Evolutionary conservation across 345 rosid genomes (phyloP).

Genomic region (Salix udensis): DNA sequence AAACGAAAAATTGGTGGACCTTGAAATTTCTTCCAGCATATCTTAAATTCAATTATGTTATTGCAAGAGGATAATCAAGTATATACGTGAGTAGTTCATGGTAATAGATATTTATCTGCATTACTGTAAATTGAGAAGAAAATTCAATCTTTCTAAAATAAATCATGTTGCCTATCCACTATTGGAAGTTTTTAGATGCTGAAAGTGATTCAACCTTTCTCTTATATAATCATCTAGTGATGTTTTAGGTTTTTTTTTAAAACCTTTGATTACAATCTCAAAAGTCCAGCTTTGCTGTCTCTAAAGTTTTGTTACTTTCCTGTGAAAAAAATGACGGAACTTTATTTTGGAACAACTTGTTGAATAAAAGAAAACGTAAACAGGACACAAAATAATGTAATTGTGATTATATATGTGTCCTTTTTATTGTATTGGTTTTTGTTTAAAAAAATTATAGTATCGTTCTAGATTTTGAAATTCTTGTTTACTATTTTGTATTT

Average conservation of each 20-base stretch:
- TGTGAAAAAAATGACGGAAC: neutral
- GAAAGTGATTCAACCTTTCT: neutral
- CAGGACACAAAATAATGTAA: neutral
- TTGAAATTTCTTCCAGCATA: neutral
- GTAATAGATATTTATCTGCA: neutral
- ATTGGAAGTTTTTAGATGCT: neutral
- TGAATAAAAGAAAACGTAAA: neutral
- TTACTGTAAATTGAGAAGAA: constrained; percentile 1
- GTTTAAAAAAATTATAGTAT: neutral
- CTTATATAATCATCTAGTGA: neutral
- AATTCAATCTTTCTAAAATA: neutral
- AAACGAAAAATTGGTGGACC: neutral
- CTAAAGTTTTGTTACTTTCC: neutral
- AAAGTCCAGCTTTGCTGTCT: neutral
- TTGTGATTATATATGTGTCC: neutral
- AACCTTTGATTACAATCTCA: neutral
- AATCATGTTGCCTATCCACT: neutral
- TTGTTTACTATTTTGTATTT: neutral
- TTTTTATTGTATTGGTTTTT: neutral
- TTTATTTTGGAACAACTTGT: neutral
- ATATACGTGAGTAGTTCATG: neutral
- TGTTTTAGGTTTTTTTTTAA: no score
- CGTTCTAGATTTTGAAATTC: neutral
- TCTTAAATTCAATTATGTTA: neutral
- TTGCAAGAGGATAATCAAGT: neutral